Base-by-base conservation (phyloP, 1,139 yeast genomes). In the Geotrichum candidum region DNA sequence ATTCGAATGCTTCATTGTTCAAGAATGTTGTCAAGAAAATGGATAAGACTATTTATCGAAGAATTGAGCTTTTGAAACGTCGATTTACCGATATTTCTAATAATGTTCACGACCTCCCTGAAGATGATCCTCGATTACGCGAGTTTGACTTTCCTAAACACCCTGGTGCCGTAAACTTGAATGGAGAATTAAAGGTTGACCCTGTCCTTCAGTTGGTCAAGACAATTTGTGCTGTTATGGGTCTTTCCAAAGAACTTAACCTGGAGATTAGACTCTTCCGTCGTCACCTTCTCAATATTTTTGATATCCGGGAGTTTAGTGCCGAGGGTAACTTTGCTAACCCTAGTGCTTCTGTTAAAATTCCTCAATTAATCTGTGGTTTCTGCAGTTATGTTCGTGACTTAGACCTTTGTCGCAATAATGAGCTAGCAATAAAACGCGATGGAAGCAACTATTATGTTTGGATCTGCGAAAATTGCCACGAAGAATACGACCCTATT, bases 221-320 rank as follows among this genome's bases (percentile, higher is more conserved):
- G 71, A 82, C 79, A 62, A 68, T 95, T 29, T 83, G 90, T 72
- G 90, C 91, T 3, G 85, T 91, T 0, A 83, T 90, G 72, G 78
- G 84, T 4, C 78, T 94, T 41, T 88, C 94, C 0, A 77, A 79
- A 57, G 82, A 82, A 61, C 77, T 94, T 61, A 81, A 80, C 56
- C 78, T 90, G 53, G 97, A 91, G 70, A 88, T 86, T 15, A 79
- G 97, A 63, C 75, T 87, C 63, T 75, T 95, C 60, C 81, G 97
- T 64, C 85, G 89, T 65, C 94, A 88, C 63, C 75, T 95, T 64
- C 78, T 94, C 53, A 80, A 82, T 1, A 75, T 88, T 4, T 83
- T 95, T 68, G 96, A 90, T 52, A 81, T 92, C 56, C 84, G 88
- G 65, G 99, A 94, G 72, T 95, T 94, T 74, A 86, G 91, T 67